These are phyloP conservation scores for Ocimum tenuiflorum DNA, from an alignment of 257 asterid genomes.

Conservation along the genomic window DNA sequence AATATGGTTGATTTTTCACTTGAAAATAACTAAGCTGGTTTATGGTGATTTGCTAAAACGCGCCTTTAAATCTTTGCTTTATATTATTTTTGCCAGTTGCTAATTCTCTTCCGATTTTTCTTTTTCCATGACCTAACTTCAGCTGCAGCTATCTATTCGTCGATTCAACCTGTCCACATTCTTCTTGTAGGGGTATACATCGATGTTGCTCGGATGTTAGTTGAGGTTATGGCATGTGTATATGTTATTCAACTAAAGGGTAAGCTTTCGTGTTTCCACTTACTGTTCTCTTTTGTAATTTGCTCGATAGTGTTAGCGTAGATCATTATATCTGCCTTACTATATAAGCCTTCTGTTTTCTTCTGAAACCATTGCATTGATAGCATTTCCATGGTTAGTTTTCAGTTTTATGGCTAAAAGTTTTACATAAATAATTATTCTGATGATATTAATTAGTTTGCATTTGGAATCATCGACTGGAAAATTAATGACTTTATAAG, in stretches of 20 bases:
- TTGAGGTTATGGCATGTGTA: slow-evolving; percentile 37
- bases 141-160: slow-evolving; percentile 10
- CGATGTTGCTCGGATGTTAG: slow-evolving; percentile 55
- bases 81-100: background rate
- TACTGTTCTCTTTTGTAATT: background rate
- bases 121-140: background rate
- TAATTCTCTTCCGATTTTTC: background rate
- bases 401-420: background rate
- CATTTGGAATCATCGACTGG: background rate
- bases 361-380: background rate
- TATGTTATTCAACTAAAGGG: slow-evolving; percentile 37
- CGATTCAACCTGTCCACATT: background rate
- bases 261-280: slow-evolving; percentile 15
- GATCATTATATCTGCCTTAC: background rate
- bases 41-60: background rate
- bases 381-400: background rate
- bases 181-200: slow-evolving; percentile 12
- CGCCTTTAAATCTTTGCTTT: background rate
- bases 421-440: background rate
- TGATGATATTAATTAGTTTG: background rate
- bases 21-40: background rate
- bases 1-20: background rate
- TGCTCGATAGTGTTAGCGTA: background rate
- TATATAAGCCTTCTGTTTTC: background rate
- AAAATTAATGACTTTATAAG: background rate